phyloP scores from a whole-genome alignment of 768 basidiomycete species.

The Collybiopsis confluens region DNA sequence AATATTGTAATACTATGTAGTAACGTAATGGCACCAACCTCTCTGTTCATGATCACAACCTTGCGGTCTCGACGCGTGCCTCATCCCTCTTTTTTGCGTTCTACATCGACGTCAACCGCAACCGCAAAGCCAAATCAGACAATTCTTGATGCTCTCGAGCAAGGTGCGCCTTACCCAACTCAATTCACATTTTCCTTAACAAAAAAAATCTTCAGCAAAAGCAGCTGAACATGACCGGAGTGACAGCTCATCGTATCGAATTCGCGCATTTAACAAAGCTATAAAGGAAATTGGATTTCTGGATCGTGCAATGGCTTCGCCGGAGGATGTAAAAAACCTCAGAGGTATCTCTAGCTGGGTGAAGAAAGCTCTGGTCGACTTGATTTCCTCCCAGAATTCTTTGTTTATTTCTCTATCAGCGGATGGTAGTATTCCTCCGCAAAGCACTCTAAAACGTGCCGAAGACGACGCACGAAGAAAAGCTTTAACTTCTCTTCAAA shows the following conservation, averaged over 20 bases:
- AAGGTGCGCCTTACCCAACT: background rate
- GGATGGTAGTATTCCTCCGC: background rate
- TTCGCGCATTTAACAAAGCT: slow-evolving; percentile 1
- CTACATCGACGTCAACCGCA: too few species aligned
- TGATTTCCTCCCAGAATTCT: background rate
- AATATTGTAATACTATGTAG: too few species aligned
- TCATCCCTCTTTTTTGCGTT: too few species aligned
- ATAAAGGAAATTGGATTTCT: slow-evolving; percentile 2
- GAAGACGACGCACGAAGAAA: background rate
- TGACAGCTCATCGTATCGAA: background rate
- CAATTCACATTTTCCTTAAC: background rate
- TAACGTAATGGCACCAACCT: too few species aligned
- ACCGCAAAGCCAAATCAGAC: background rate
- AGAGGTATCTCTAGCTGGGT: background rate
- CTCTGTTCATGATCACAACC: too few species aligned
- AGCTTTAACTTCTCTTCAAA: background rate
- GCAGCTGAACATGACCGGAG: background rate
- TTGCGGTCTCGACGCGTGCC: too few species aligned
- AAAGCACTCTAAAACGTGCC: background rate
- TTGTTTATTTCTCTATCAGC: background rate
- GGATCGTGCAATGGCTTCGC: background rate
- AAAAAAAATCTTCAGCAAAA: background rate
- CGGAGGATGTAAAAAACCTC: background rate
- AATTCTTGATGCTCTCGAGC: background rate
- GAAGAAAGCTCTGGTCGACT: background rate